Conservation (phyloP, 176 grass and related monocot genomes). For the Cenchrus fungigraminus region DNA sequence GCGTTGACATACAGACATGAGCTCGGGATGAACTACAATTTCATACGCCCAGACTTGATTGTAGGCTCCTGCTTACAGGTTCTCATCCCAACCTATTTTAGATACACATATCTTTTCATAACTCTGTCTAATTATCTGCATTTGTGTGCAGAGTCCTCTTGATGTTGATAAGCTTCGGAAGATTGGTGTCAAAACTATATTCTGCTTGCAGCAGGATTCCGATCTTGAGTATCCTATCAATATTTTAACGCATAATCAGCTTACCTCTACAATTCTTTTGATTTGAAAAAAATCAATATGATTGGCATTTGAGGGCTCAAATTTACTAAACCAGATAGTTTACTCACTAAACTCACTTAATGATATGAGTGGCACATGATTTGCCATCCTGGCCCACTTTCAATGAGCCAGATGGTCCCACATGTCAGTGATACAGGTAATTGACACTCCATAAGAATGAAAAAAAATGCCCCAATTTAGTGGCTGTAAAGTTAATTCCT, state of each 20-base stretch:
- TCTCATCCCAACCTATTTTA: slow-evolving; percentile 30
- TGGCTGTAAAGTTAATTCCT: neutral
- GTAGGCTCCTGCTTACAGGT: slow-evolving; percentile 99
- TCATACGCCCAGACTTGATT: slow-evolving; percentile 88
- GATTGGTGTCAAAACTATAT: slow-evolving; percentile 91
- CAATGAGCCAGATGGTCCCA: neutral
- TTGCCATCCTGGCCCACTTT: neutral
- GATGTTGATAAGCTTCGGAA: slow-evolving; percentile 93
- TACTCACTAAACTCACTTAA: neutral
- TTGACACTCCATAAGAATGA: neutral
- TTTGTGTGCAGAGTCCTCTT: slow-evolving; percentile 63
- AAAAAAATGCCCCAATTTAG: neutral
- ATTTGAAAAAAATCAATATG: neutral
- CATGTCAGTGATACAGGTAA: neutral
- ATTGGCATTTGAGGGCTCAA: neutral
- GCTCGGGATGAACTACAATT: slow-evolving; percentile 97
- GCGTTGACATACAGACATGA: slow-evolving; percentile 95
- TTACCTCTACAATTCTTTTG: neutral
- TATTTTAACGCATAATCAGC: slow-evolving; percentile 1
- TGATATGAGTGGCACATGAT: neutral
- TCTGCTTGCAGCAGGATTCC: slow-evolving; percentile 95
- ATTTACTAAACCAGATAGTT: neutral
- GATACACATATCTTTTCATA: neutral
- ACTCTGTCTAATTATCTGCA: slow-evolving; percentile 37
- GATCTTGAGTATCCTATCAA: slow-evolving; percentile 82